Evolutionary conservation across 2,329 filamentous ascomycete genomes (phyloP).

Genomic region (Aspergillus brasiliensis): DNA sequence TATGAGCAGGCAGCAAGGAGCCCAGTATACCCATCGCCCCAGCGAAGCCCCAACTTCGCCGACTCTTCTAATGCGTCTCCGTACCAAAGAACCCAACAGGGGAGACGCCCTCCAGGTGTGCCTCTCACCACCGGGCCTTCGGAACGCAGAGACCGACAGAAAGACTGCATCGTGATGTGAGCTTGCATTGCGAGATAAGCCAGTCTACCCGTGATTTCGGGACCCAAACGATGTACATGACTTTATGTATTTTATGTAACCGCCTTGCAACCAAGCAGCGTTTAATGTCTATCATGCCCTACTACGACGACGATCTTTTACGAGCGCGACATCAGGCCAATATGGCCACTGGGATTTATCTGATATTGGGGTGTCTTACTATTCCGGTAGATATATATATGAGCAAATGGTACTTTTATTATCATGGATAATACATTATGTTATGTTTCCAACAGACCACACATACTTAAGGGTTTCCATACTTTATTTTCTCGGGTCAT

Average conservation of each 20-base stretch:
- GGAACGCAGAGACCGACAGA: slow-evolving; percentile 38
- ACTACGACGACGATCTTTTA: slow-evolving; percentile 5
- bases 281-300: slow-evolving; percentile 15
- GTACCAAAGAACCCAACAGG: slow-evolving; percentile 23
- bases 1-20: slow-evolving; percentile 66
- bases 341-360: background rate
- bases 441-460: background rate
- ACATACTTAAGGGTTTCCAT: background rate
- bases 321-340: slow-evolving; percentile 1
- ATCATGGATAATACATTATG: background rate
- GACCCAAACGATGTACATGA: background rate
- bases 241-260: slow-evolving; percentile 16
- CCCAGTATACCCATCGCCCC: slow-evolving; percentile 57
- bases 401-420: too few relatives aligned
- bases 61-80: slow-evolving; percentile 21
- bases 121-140: slow-evolving; percentile 15
- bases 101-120: slow-evolving; percentile 18
- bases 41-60: slow-evolving; percentile 39
- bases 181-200: background rate
- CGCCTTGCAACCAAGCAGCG: slow-evolving; percentile 8
- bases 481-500: too few relatives aligned
- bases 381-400: background rate
- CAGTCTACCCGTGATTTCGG: too few relatives aligned
- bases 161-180: slow-evolving; percentile 50
- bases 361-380: background rate